Base-by-base conservation (phyloP, 2,329 filamentous ascomycete species). In the Colletotrichum sp. region DNA sequence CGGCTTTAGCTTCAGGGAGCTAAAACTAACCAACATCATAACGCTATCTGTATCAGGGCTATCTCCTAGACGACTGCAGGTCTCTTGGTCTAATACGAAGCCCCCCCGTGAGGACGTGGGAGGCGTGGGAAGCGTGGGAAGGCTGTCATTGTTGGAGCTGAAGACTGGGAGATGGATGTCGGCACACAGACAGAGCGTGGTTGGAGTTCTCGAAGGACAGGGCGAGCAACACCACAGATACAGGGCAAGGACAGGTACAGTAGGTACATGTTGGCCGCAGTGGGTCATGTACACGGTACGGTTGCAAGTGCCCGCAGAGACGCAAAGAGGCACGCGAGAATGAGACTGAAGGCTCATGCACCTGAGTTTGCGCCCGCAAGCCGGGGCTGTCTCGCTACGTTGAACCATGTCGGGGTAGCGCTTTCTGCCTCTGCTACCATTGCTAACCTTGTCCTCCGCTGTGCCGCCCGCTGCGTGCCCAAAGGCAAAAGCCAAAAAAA, bases 381-480 rank as follows among this genome's bases (percentile, higher is more conserved):
- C 64, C 58, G 58, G 64, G 70, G 34, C 64, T 60, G 32, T 60
- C 65, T 75, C 73, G 73, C 70, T 71, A 68, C 65, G 52, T 56
- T 32, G 71, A 60, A 48, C 73, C 66, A 66, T 65, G 60, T 73
- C 36, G 66, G 43, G 60, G 71, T 64, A 75, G 70, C 48, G 56
- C 68, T 36, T 15, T 26, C 38, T 70, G 9, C 56, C 56, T 70
- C 55, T 65, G 58, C 43, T 70, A 65, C 68, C 38, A 55, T 28
- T 68, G 28, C 73, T 64, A 73, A 73, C 70, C 73, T 73, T 76
- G 70, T 56, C 73, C 58, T 52, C 36, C 64, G 64, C 70, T 65
- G 58, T 73, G 70, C 73, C 70, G 73, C 73, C 73, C 70, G 73
- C 73, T 73, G 64, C 64, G 48, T 73, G 36, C 70, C 70, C 70